Conservation (phyloP, 768 basidiomycete species). For the Leccinum ochraceum region DNA sequence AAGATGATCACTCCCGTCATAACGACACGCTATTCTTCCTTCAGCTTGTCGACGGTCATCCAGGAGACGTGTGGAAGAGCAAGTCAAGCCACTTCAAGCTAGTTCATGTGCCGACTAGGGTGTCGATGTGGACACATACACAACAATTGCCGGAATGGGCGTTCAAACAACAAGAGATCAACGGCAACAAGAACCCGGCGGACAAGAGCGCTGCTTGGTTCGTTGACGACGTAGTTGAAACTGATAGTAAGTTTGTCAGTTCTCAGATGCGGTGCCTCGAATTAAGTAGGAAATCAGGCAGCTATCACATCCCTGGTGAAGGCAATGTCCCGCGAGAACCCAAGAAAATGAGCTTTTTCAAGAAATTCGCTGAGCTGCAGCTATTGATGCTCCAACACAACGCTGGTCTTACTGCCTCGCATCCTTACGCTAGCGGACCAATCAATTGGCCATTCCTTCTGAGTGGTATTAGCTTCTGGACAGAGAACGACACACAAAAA, state of each 20-base stretch:
- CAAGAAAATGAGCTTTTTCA: constrained; percentile 88
- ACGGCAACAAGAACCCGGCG: constrained; percentile 89
- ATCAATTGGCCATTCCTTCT: constrained; percentile 99
- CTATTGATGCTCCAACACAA: constrained; percentile 98
- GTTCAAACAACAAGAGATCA: constrained; percentile 95
- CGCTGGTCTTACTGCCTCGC: constrained; percentile 95
- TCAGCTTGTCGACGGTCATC: constrained; percentile 66
- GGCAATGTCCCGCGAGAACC: constrained; percentile 60
- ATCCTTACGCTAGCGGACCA: constrained; percentile 95
- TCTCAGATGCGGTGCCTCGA: constrained; percentile 4
- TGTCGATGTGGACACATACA: constrained; percentile 91
- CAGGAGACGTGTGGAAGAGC: constrained; percentile 87
- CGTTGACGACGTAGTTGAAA: constrained; percentile 77
- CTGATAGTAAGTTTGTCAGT: constrained; percentile 55
- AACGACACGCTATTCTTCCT: constrained; percentile 91
- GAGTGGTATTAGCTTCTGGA: constrained; percentile 99
- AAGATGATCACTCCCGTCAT: constrained; percentile 72
- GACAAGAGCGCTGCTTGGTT: constrained; percentile 90
- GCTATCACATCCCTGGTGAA: constrained; percentile 49
- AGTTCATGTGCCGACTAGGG: constrained; percentile 85
- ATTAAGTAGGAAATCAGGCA: constrained; percentile 48
- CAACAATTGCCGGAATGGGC: constrained; percentile 94
- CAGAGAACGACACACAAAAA: constrained; percentile 75
- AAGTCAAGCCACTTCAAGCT: constrained; percentile 93
- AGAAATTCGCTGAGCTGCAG: constrained; percentile 92